These are phyloP conservation scores for Draba incana DNA, from an alignment of 345 rosid genomes.

Conservation along the genomic window DNA sequence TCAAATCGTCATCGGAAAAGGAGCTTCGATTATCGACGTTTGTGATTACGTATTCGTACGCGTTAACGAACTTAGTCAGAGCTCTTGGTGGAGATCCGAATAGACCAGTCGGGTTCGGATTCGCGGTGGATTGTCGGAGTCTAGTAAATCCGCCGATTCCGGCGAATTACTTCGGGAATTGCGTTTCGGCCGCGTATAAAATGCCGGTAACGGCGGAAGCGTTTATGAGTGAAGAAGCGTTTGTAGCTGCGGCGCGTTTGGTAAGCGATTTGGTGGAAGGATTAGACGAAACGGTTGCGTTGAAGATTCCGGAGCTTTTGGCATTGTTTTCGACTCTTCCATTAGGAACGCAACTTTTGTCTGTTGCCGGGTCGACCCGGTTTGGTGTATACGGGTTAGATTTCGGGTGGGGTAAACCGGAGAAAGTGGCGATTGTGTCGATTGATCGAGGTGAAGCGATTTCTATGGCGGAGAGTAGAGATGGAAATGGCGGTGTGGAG, in stretches of 20 bases:
- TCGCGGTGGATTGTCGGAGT: conserved; percentile 43
- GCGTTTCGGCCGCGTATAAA: background rate
- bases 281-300: background rate
- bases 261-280: conserved; percentile 16
- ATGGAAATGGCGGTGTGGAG: conserved; percentile 41
- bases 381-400: conserved; percentile 38
- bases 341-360: background rate
- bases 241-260: conserved; percentile 4
- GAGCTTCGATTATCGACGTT: conserved; percentile 37
- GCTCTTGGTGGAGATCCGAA: conserved; percentile 30
- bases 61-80: conserved; percentile 16
- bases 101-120: background rate
- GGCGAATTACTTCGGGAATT: conserved; percentile 46
- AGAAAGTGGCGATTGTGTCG: conserved; percentile 19
- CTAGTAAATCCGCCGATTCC: conserved; percentile 47
- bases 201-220: background rate
- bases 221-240: background rate
- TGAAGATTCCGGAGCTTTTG: conserved; percentile 3
- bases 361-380: conserved; percentile 38
- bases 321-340: background rate
- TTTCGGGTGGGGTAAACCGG: conserved; percentile 42
- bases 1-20: background rate
- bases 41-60: conserved; percentile 40
- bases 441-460: conserved; percentile 20
- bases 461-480: conserved; percentile 36